Conservation (phyloP, 1,139 yeast species). For the Eremothecium cymbalariae region DNA sequence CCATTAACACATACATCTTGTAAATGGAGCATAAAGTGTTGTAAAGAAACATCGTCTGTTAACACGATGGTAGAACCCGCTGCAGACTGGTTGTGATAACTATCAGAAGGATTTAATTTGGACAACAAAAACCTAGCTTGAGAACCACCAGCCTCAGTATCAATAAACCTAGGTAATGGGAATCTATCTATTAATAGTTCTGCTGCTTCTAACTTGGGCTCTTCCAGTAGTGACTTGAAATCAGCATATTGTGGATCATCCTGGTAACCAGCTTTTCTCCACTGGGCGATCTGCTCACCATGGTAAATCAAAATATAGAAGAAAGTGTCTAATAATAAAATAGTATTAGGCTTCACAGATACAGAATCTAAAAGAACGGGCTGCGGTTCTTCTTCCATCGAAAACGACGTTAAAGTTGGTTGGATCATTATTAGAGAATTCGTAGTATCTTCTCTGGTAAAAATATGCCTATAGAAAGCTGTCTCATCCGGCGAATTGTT, state of each 20-base stretch:
- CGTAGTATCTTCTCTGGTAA: slow-evolving; percentile 82
- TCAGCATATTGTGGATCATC: slow-evolving; percentile 84
- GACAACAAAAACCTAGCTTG: slow-evolving; percentile 95
- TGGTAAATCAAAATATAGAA: slow-evolving; percentile 94
- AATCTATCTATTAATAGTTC: slow-evolving; percentile 84
- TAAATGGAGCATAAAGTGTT: slow-evolving; percentile 84
- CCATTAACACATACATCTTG: slow-evolving; percentile 69
- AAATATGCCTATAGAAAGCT: slow-evolving; percentile 89
- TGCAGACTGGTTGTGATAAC: slow-evolving; percentile 57
- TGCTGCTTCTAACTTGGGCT: slow-evolving; percentile 89
- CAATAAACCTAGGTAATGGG: slow-evolving; percentile 94
- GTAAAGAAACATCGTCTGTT: slow-evolving; percentile 90
- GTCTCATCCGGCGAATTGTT: slow-evolving; percentile 98
- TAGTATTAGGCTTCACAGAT: slow-evolving; percentile 82
- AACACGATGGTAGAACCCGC: slow-evolving; percentile 69
- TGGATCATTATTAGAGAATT: slow-evolving; percentile 96
- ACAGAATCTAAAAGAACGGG: slow-evolving; percentile 94
- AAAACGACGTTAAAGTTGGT: slow-evolving; percentile 85
- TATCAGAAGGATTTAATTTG: slow-evolving; percentile 86
- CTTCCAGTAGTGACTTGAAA: slow-evolving; percentile 77
- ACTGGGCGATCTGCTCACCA: slow-evolving; percentile 88
- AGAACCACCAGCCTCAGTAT: slow-evolving; percentile 95
- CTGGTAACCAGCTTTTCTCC: slow-evolving; percentile 95
- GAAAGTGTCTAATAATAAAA: slow-evolving; percentile 83
- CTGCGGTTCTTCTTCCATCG: slow-evolving; percentile 78